Evolutionary conservation across 202 grass and related monocot genomes (phyloP).

Genomic region (Panicum hallii): DNA sequence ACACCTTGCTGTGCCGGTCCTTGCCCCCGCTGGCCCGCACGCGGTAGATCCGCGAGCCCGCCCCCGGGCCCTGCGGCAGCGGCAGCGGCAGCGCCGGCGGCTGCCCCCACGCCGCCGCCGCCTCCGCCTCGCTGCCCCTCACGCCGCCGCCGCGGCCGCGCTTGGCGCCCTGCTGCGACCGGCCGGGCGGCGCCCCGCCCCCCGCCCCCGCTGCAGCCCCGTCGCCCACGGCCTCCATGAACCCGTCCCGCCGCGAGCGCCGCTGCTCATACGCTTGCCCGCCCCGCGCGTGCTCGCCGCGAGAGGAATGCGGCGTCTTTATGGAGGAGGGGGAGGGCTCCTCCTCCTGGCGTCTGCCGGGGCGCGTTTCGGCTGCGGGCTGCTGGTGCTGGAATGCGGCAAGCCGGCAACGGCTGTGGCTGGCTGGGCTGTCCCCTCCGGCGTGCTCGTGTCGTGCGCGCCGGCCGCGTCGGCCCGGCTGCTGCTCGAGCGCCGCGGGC

Average conservation of each 20-base stretch:
- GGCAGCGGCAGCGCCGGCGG: constrained; percentile 37
- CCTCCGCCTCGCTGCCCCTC: constrained; percentile 27
- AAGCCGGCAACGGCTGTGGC: constrained; percentile 13
- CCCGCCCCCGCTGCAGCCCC: constrained; percentile 21
- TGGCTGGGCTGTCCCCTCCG: neutral
- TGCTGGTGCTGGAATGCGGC: neutral
- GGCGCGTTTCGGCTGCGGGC: neutral
- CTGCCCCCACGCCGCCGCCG: constrained; percentile 24
- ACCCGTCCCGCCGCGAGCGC: neutral
- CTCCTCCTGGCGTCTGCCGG: neutral
- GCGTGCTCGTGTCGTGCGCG: constrained; percentile 21
- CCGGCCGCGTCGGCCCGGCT: constrained; percentile 2
- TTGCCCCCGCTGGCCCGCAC: constrained; percentile 68
- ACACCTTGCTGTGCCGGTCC: constrained; percentile 98
- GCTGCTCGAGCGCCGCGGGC: neutral
- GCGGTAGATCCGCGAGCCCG: constrained; percentile 88
- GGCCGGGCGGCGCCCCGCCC: constrained; percentile 1
- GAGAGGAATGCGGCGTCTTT: constrained; percentile 31
- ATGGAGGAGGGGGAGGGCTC: neutral
- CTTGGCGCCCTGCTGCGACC: constrained; percentile 31
- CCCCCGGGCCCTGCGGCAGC: constrained; percentile 28
- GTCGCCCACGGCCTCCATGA: constrained; percentile 65
- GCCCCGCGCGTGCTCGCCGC: neutral
- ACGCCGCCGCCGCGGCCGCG: constrained; percentile 40
- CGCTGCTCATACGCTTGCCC: constrained; percentile 38